A percentile compares a stretch with the other conserved stretches of the same genome.
phyloP scores from a whole-genome alignment of 2,329 filamentous ascomycete genomes.

The Trichophyton benhamiae region DNA sequence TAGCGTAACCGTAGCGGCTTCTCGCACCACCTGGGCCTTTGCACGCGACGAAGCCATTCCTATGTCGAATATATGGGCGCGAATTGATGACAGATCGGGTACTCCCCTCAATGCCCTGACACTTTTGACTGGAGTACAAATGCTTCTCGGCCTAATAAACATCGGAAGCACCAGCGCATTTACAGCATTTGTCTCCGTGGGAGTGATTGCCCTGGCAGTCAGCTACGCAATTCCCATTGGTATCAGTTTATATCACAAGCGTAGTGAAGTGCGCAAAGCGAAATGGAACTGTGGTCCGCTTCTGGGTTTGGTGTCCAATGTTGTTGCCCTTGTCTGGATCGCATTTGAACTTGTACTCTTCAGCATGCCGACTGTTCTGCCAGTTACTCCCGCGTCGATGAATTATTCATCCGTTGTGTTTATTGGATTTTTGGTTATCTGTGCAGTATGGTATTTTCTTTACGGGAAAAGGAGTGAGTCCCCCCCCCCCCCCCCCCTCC shows the following conservation, averaged over 20 bases:
- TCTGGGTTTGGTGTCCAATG: conserved; percentile 29
- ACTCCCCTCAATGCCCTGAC: conserved; percentile 33
- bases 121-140: conserved; percentile 35
- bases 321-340: conserved; percentile 39
- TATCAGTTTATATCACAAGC: conserved; percentile 25
- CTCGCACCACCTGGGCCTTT: conserved; percentile 36
- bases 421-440: conserved; percentile 41
- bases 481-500: too few species aligned
- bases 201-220: conserved; percentile 45
- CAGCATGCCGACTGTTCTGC: conserved; percentile 41
- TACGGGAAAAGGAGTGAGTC: too few species aligned
- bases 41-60: conserved; percentile 36
- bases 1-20: conserved; percentile 41
- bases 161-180: conserved; percentile 38
- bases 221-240: conserved; percentile 46
- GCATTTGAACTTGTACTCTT: conserved; percentile 43
- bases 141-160: conserved; percentile 40
- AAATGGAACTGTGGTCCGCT: conserved; percentile 36
- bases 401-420: conserved; percentile 31
- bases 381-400: conserved; percentile 33
- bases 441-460: conserved; percentile 37
- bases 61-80: conserved; percentile 26
- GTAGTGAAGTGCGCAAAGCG: conserved; percentile 38
- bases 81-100: conserved; percentile 24
- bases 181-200: conserved; percentile 41